phyloP scores from a whole-genome alignment of 2,329 filamentous ascomycete genomes.

The Hymenoscyphus infarciens region DNA sequence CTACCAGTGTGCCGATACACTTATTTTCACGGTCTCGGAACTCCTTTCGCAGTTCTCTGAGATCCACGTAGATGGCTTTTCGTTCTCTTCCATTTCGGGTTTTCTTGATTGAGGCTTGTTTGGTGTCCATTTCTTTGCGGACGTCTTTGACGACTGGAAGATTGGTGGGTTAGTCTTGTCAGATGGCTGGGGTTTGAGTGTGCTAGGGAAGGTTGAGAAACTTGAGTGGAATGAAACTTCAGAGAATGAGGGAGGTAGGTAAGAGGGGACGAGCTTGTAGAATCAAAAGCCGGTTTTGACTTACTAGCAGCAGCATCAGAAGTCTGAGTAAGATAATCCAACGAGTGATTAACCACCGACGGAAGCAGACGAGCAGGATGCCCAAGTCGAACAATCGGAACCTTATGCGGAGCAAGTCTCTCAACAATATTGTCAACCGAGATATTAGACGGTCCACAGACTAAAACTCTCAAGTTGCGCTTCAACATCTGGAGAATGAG shows the following conservation, averaged over 20 bases:
- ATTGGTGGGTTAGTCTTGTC: background rate
- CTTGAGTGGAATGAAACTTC: background rate
- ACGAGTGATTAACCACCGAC: constrained; percentile 81
- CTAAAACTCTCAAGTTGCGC: constrained; percentile 69
- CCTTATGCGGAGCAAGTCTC: constrained; percentile 69
- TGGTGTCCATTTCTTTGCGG: constrained; percentile 86
- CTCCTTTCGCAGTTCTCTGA: constrained; percentile 83
- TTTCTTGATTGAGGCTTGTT: constrained; percentile 85
- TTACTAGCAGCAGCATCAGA: constrained; percentile 74
- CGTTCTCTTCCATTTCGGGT: constrained; percentile 77
- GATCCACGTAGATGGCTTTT: constrained; percentile 75
- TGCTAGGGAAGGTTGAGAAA: background rate
- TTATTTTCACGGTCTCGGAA: constrained; percentile 79
- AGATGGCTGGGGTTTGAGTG: background rate
- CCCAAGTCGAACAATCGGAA: constrained; percentile 84
- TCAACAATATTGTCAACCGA: constrained; percentile 98
- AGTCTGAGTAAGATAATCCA: constrained; percentile 86
- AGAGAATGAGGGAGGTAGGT: background rate
- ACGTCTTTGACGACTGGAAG: constrained; percentile 73
- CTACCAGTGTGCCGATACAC: constrained; percentile 74
- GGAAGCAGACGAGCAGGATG: constrained; percentile 89
- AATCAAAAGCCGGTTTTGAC: background rate
- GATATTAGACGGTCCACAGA: constrained; percentile 97
- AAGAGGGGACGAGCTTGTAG: background rate
- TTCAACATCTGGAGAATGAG: constrained; percentile 86